Evolutionary conservation across 2,329 filamentous ascomycete species (phyloP).

Genomic region (Cladosporium cucumerinum): DNA sequence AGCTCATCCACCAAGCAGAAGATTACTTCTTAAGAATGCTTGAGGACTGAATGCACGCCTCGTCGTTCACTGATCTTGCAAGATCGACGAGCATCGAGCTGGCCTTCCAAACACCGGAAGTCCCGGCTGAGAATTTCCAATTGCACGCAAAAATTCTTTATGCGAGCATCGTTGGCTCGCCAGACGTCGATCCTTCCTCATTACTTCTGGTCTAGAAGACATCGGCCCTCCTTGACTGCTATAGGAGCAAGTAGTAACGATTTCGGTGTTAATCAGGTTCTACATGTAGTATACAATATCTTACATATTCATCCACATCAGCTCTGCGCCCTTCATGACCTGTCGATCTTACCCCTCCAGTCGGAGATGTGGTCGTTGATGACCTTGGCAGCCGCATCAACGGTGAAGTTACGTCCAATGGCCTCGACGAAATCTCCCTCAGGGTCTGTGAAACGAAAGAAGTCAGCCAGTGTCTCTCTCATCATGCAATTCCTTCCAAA

Average conservation of each 20-base stretch:
- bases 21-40: no score
- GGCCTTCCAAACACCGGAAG: no score
- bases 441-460: slow-evolving; percentile 58
- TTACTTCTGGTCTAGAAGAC: background rate
- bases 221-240: background rate
- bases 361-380: slow-evolving; percentile 84
- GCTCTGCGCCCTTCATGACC: slow-evolving; percentile 19
- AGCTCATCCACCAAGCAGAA: no score
- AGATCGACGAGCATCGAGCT: no score
- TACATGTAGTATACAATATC: slow-evolving; percentile 13
- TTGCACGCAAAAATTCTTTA: no score
- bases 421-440: slow-evolving; percentile 98
- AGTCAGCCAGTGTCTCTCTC: background rate
- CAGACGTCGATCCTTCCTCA: background rate
- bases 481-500: slow-evolving; percentile 15
- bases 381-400: slow-evolving; percentile 76
- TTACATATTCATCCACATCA: slow-evolving; percentile 10
- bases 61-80: no score
- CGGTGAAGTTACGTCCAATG: slow-evolving; percentile 89
- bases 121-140: no score
- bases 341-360: slow-evolving; percentile 61
- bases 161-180: background rate
- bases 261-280: background rate
- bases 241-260: background rate
- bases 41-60: no score